A percentile compares a stretch with the other conserved stretches of the same genome.
Conservation (phyloP, 257 asterid species). For the Penstemon eatonii region DNA sequence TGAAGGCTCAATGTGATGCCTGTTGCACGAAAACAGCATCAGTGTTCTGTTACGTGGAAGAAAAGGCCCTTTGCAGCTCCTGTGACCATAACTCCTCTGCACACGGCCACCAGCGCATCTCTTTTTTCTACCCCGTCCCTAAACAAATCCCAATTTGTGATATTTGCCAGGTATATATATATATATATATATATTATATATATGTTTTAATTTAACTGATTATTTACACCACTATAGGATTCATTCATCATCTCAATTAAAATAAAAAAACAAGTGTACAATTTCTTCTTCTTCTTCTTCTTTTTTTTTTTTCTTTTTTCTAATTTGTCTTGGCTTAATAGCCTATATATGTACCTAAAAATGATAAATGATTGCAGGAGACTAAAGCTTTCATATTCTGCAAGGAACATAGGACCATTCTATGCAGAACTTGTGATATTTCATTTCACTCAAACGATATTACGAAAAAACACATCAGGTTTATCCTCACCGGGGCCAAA, state of each 20-base stretch:
- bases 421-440: background rate
- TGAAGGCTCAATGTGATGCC: conserved; percentile 7
- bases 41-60: background rate
- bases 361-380: background rate
- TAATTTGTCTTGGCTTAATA: too few relatives aligned
- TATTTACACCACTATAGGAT: background rate
- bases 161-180: conserved; percentile 1
- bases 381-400: conserved; percentile 14
- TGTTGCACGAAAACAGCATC: conserved; percentile 1
- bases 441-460: background rate
- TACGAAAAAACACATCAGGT: background rate
- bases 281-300: background rate
- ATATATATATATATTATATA: too few relatives aligned
- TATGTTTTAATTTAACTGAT: too few relatives aligned
- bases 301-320: too few relatives aligned
- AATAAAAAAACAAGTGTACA: background rate
- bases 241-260: background rate
- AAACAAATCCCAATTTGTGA: conserved; percentile 5
- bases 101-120: background rate
- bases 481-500: background rate
- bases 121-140: background rate
- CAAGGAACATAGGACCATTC: conserved; percentile 11
- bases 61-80: conserved; percentile 12
- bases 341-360: too few relatives aligned
- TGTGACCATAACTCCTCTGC: background rate